Base-by-base conservation (phyloP, 768 basidiomycete genomes). In the Phanerodontia chrysosporium region DNA sequence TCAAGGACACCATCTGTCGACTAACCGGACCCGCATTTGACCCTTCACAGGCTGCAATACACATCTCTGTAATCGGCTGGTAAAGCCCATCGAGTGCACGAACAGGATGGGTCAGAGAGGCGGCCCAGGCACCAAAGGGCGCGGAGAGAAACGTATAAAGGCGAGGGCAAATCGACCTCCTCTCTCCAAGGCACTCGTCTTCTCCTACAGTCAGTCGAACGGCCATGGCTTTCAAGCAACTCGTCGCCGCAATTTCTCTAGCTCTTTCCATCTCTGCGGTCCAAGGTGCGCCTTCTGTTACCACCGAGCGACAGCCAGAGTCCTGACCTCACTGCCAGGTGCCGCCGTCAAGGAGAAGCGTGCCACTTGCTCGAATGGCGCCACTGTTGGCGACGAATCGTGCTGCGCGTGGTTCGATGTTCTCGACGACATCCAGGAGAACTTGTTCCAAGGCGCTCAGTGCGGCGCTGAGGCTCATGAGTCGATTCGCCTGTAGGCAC, bases 391-490 rank as follows among this genome's bases (percentile, higher is more conserved):
- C 1, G 63, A 73, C 60, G 64, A 63, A 10, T 67, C 68, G 10
- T 74, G 72, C 56, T 74, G 73, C 54, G 58, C 61, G 1, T 66
- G 66, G 52, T 72, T 69, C 64, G 58, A 67, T 28, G 63, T 73
- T 44, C 61, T 66, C 30, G 72, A 71, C 45, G 67, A 68, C 42
- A 65, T 73, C 45, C 60, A 73, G 53, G 52, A 60, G 28, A 63
- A 64, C 55, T 45, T 70, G 12, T 72, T 71, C 59, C 49, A 65
- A 55, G 63, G 63, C 36, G 69, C 61, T 18, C 32, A 69, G 57
- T 73, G 73, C 49, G 64, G 64, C 46, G 67, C 70, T 21, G 69
- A 70, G 28, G 70, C 64, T 10, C 68, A 68, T 39, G 66, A 62
- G 30, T 56, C 67, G 14, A 57, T 67, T 49, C 65, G 68, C 45